Evolutionary conservation across 176 grass and related monocot species (phyloP), one percentile per base, ranked within the genome.

Genomic region (maize (Zea mays)): DNA sequence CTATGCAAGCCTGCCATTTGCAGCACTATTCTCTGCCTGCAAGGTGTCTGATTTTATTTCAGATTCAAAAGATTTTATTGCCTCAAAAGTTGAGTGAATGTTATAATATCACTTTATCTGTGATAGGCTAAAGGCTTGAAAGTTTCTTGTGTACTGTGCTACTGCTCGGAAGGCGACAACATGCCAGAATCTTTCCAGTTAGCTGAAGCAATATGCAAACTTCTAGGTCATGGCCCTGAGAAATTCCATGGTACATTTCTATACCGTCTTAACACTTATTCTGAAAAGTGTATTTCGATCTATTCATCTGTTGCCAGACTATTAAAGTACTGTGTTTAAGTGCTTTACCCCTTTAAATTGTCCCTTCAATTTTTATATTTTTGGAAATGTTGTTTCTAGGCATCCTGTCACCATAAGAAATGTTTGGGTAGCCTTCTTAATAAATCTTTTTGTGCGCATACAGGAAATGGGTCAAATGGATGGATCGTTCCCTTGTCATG

Each of bases 151-250:
- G 77, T 94, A 57, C 73, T 94, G 72, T 88, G 95, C 71, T 98
- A 98, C 78, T 98, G 95, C 69, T 98, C 95, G 20, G 95, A 98
- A 90, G 95, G 91, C 21, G 91, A 98, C 59, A 98, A 94, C 82
- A 88, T 98, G 67, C 85, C 91, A 84, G 91, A 98, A 79, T 94
- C 95, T 49, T 98, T 98, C 71, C 87, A 92, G 50, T 92, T 94
- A 69, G 83, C 91, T 66, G 72, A 87, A n/a, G 91, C 91, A 78
- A 71, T 80, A 69, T 94, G 95, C 64, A 94, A 90, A 84, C 47
- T 92, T 79, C 46, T 88, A 76, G 89, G 76, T 69, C 55, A 88
- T 76, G 85, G 36, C 60, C 80, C 85, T 79, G 89, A 92, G 71
- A 87, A 86, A 36, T 90, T 94, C 62, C 77, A 76, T 13, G 89